Conservation (phyloP, 2,329 filamentous ascomycete species). For the Penicillium polonicum region DNA sequence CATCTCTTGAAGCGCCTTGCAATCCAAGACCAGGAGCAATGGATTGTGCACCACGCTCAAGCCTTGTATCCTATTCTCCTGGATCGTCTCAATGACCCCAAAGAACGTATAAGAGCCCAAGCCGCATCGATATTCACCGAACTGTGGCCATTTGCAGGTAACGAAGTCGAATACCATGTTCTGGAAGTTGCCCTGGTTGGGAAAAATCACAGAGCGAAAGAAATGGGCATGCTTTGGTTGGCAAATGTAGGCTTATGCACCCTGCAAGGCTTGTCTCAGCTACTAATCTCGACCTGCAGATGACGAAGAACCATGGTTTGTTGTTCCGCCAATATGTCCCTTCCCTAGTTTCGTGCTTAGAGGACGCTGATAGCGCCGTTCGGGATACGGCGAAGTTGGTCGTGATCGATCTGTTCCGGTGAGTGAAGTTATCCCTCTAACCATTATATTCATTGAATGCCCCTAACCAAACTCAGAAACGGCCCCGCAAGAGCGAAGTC, state of each 20-base stretch:
- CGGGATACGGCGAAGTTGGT: constrained; percentile 79
- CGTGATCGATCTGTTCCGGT: constrained; percentile 85
- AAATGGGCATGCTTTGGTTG: constrained; percentile 81
- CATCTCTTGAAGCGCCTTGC: constrained; percentile 83
- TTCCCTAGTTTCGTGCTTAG: constrained; percentile 77
- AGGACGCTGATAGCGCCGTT: constrained; percentile 85
- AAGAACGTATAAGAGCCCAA: constrained; percentile 76
- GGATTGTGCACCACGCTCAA: constrained; percentile 66
- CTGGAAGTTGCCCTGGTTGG: constrained; percentile 75
- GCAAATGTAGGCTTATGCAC: constrained; percentile 58
- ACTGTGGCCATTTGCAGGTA: constrained; percentile 66
- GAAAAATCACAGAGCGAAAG: constrained; percentile 80
- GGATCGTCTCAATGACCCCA: constrained; percentile 83
- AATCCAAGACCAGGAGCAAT: constrained; percentile 75
- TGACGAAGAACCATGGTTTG: constrained; percentile 76
- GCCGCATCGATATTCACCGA: constrained; percentile 75
- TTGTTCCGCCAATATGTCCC: constrained; percentile 83
- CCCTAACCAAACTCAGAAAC: constrained; percentile 50
- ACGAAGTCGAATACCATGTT: constrained; percentile 76
- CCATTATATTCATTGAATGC: neutral
- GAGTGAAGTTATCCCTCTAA: constrained; percentile 27
- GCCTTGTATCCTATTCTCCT: constrained; percentile 72
- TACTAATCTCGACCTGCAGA: constrained; percentile 50
- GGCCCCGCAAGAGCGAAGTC: constrained; percentile 81
- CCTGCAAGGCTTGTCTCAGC: neutral